Evolutionary conservation across 805 yeast species (phyloP).

Genomic region (Candida multigemmis): DNA sequence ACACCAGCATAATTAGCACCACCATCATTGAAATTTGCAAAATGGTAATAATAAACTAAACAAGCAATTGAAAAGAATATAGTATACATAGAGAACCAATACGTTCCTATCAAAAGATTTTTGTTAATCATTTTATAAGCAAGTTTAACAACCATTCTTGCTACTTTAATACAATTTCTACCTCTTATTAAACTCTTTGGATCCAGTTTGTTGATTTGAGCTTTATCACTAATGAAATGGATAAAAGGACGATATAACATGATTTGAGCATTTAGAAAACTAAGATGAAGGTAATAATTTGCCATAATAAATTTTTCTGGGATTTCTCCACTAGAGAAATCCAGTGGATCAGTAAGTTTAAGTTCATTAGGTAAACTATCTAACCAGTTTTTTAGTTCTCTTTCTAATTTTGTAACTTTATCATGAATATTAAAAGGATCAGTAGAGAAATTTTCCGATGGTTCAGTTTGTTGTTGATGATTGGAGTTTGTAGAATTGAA

Average conservation of each 20-base stretch:
- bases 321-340: conserved; percentile 9
- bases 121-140: conserved; percentile 74
- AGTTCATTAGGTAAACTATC: conserved; percentile 61
- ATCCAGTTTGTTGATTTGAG: too few species aligned
- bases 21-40: conserved; percentile 19
- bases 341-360: conserved; percentile 58
- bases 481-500: too few species aligned
- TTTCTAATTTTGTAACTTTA: conserved; percentile 54
- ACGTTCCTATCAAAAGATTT: conserved; percentile 69
- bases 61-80: conserved; percentile 86
- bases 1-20: conserved; percentile 33
- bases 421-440: conserved; percentile 29
- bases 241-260: conserved; percentile 83
- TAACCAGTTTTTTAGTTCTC: conserved; percentile 65
- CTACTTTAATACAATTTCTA: conserved; percentile 74
- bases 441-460: too few species aligned
- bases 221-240: conserved; percentile 54
- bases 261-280: conserved; percentile 69
- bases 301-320: conserved; percentile 61
- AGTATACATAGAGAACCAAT: conserved; percentile 88
- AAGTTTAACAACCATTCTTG: conserved; percentile 70
- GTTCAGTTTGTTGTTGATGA: conserved; percentile 3
- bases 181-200: conserved; percentile 66
- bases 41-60: conserved; percentile 69
- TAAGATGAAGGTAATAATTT: conserved; percentile 61